Evolutionary conservation across 495 filamentous ascomycete species (phyloP).

Genomic region (Bryoglossum gracile): DNA sequence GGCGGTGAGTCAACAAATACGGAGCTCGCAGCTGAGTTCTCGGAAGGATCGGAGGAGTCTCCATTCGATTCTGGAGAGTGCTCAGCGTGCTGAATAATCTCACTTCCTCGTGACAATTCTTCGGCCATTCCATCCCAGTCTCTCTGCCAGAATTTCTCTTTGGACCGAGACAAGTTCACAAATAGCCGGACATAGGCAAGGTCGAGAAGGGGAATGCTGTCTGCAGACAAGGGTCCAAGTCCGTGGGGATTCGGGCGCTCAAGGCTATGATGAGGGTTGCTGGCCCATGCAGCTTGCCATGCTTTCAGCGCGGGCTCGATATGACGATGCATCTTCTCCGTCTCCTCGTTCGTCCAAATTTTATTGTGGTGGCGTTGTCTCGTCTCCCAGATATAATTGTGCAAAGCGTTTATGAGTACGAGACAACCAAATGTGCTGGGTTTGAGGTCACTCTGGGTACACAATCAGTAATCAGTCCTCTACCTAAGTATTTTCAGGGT

Average conservation of each 20-base stretch:
- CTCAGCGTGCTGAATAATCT: conserved; percentile 69
- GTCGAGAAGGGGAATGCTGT: conserved; percentile 91
- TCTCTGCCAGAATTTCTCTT: conserved; percentile 90
- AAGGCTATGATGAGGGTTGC: conserved; percentile 73
- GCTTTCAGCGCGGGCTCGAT: conserved; percentile 92
- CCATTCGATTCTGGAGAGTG: conserved; percentile 49
- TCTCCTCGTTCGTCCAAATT: conserved; percentile 86
- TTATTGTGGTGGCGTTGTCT: conserved; percentile 84
- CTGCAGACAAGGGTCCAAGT: conserved; percentile 82
- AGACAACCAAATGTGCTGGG: conserved; percentile 94
- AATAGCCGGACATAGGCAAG: conserved; percentile 90
- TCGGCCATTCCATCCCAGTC: conserved; percentile 92
- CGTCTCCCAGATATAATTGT: conserved; percentile 99
- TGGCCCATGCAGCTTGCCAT: conserved; percentile 92
- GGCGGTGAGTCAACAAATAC: conserved; percentile 48
- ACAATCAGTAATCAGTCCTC: not conserved
- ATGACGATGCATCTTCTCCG: conserved; percentile 91
- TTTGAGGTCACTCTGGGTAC: conserved; percentile 51
- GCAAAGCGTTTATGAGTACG: conserved; percentile 87
- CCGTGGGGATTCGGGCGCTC: conserved; percentile 87
- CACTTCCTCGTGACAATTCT: conserved; percentile 72
- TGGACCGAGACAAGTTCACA: conserved; percentile 84
- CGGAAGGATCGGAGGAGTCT: conserved; percentile 45
- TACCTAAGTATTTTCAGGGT: not conserved
- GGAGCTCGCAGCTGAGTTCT: conserved; percentile 39